These are phyloP conservation scores for Colletotrichum tofieldiae DNA, from an alignment of 2,329 filamentous ascomycete species.

Conservation along the genomic window DNA sequence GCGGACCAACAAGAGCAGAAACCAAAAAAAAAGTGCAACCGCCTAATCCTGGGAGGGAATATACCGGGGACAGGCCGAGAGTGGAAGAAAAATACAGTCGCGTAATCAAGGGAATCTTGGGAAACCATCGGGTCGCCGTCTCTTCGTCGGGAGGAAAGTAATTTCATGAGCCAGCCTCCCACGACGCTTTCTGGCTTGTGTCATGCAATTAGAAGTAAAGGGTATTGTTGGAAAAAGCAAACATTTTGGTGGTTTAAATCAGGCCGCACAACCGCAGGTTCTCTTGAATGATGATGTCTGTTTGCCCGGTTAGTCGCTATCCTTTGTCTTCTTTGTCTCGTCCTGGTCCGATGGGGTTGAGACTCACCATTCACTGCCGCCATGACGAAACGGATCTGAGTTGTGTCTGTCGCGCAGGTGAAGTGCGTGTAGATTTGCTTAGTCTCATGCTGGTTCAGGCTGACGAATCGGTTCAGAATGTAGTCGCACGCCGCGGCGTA, in stretches of 20 bases:
- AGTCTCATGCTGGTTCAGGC: constrained; percentile 97
- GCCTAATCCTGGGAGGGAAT: constrained; percentile 30
- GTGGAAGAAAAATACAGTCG: constrained; percentile 42
- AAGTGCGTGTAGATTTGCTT: constrained; percentile 99
- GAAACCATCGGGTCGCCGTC: constrained; percentile 43
- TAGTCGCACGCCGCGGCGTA: constrained; percentile 98
- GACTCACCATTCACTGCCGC: constrained; percentile 94
- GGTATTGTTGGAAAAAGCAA: constrained; percentile 60
- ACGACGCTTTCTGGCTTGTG: constrained; percentile 42
- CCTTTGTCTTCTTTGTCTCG: constrained; percentile 18
- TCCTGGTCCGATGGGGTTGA: not conserved
- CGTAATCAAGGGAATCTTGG: constrained; percentile 42
- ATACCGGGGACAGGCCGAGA: constrained; percentile 35
- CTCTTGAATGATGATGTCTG: constrained; percentile 99
- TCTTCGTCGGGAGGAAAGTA: constrained; percentile 38
- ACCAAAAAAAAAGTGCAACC: constrained; percentile 20
- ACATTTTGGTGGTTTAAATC: constrained; percentile 75
- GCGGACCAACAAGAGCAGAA: constrained; percentile 36
- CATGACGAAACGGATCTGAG: constrained; percentile 99
- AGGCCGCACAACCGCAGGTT: constrained; percentile 97
- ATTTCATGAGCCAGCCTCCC: constrained; percentile 45
- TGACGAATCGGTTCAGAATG: constrained; percentile 98
- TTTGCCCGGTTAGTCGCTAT: constrained; percentile 14
- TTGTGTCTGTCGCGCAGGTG: constrained; percentile 98
- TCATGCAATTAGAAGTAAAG: constrained; percentile 54